These are phyloP conservation scores for Vitis hybrid DNA, from an alignment of 177 flowering plant genomes.

Conservation along the genomic window DNA sequence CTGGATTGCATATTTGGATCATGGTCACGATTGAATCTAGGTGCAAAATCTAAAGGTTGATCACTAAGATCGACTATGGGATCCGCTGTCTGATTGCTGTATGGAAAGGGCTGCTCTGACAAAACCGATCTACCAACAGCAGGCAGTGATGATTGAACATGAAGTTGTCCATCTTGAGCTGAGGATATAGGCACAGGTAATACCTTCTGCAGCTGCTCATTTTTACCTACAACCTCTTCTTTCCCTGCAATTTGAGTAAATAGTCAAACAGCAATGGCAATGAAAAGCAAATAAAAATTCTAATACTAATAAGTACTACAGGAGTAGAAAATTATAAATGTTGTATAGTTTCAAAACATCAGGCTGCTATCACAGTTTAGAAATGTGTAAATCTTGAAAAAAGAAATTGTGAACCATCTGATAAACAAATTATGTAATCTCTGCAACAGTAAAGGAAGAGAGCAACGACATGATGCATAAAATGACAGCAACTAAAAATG, in stretches of 20 bases:
- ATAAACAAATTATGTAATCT: no score
- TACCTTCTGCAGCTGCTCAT: constrained; percentile 27
- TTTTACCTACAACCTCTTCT: constrained; percentile 38
- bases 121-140: constrained; percentile 32
- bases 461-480: no score
- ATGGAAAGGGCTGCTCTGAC: constrained; percentile 37
- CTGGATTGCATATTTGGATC: constrained; percentile 40
- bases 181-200: constrained; percentile 35
- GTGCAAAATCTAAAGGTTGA: constrained; percentile 71
- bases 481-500: no score
- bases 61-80: constrained; percentile 40
- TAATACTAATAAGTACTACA: background rate
- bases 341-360: no score
- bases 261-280: constrained; percentile 22
- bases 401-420: no score
- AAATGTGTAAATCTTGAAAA: no score
- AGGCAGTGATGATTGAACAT: constrained; percentile 32
- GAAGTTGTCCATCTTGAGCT: constrained; percentile 37
- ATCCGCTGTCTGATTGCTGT: constrained; percentile 38
- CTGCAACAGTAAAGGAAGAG: no score
- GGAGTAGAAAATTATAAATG: no score
- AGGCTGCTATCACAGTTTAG: no score
- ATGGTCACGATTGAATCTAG: constrained; percentile 44
- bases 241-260: constrained; percentile 45
- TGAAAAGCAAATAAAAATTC: background rate